Evolutionary conservation across 257 asterid species (phyloP), one percentile per base, ranked within the genome.

Genomic region (Gynochthodes officinalis): DNA sequence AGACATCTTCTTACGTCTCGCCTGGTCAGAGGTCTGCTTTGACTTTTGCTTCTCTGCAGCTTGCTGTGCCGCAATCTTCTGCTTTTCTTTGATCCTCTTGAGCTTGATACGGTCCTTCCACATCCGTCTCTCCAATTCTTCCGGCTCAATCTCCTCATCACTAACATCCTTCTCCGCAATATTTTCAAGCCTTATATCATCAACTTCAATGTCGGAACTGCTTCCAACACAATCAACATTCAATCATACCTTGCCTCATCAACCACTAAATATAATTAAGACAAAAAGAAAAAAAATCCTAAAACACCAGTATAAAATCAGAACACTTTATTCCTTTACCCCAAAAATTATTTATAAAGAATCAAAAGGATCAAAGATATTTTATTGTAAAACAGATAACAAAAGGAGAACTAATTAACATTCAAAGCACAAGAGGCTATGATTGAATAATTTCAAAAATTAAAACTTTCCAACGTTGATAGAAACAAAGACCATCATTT

Each of bases 31-130:
- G 0, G 77, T 73, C 74, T 85, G 85, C 76, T 88, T 88, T 18
- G 77, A 65, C 81, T 85, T 81, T 67, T 84, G 84, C 79, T 86
- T 86, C 75, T 85, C 90, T 13, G 86, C 82, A 52, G 90, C 90
- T 72, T 76, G 84, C 78, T 68, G 88, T 0, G 74, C 76, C 3
- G 86, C 89, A 70, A 88, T 85, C 80, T 85, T 86, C 69, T 86
- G 86, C 50, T 78, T 81, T 54, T 88, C 92, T 70, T 90, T 86
- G 74, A 90, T 74, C 81, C 96, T 78, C 82, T 83, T 86, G 64
- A 90, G 90, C 86, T 85, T 90, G 59, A 90, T 67, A 0, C 78
- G 81, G 70, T 90, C 96, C 81, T 83, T 89, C 90, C 93, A 89
- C 93, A 87, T 89, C 70, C 93, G 78, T 74, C 80, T 87, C 81